phyloP scores from a whole-genome alignment of 805 yeast species.

The Yarrowia keelungensis region DNA sequence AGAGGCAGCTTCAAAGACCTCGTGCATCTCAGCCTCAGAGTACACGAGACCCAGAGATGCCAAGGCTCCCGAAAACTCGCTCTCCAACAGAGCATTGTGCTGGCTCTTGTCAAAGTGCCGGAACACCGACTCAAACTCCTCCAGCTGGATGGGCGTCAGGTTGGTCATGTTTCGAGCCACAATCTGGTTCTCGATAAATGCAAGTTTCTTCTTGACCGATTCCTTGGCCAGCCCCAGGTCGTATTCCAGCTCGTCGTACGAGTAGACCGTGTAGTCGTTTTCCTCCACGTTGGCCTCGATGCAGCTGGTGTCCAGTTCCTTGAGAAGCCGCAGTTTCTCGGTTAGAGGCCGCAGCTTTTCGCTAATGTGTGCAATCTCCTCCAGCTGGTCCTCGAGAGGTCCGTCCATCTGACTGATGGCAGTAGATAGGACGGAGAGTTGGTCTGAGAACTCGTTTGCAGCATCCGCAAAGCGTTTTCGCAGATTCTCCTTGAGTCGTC shows the following conservation, averaged over 20 bases:
- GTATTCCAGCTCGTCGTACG: slow-evolving; percentile 52
- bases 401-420: slow-evolving; percentile 49
- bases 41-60: slow-evolving; percentile 54
- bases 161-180: slow-evolving; percentile 50
- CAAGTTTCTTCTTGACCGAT: slow-evolving; percentile 52
- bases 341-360: slow-evolving; percentile 52
- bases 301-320: slow-evolving; percentile 46
- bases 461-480: slow-evolving; percentile 49
- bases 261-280: slow-evolving; percentile 51
- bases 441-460: slow-evolving; percentile 49
- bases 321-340: slow-evolving; percentile 46
- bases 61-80: slow-evolving; percentile 56
- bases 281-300: slow-evolving; percentile 52
- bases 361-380: slow-evolving; percentile 49
- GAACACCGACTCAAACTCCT: slow-evolving; percentile 56
- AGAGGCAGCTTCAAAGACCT: slow-evolving; percentile 50
- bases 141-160: slow-evolving; percentile 52
- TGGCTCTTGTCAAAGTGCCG: slow-evolving; percentile 52
- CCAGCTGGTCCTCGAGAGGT: slow-evolving; percentile 52
- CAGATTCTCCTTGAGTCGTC: slow-evolving; percentile 49
- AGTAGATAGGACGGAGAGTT: slow-evolving; percentile 46
- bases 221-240: slow-evolving; percentile 52
- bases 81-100: slow-evolving; percentile 52
- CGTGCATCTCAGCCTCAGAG: slow-evolving; percentile 50
- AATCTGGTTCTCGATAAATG: slow-evolving; percentile 55